Conservation (phyloP, 2,329 filamentous ascomycete genomes). For the Paraphaeosphaeria sporulosa region DNA sequence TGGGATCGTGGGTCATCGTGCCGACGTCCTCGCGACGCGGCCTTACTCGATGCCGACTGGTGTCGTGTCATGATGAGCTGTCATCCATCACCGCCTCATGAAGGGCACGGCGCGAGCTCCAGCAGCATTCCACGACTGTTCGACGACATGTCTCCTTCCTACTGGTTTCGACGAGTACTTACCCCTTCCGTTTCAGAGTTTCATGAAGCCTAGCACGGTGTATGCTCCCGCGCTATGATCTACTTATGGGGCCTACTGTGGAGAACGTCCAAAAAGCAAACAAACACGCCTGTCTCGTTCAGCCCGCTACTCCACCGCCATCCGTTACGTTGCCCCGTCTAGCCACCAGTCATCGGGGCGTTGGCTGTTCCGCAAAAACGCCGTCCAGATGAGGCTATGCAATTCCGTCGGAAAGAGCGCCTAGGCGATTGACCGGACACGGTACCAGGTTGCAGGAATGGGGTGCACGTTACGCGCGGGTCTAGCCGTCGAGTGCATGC, state of each 20-base stretch:
- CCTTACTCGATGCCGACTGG: not conserved
- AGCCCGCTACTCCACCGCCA: conserved; percentile 3
- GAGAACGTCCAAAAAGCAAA: conserved; percentile 5
- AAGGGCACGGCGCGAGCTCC: not conserved
- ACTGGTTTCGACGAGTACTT: conserved; percentile 1
- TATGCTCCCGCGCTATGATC: conserved; percentile 8
- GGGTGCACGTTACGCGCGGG: conserved; percentile 4
- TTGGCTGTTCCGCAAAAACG: not conserved
- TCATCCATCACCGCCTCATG: not conserved
- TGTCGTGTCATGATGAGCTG: conserved; percentile 5
- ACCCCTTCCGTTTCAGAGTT: conserved; percentile 6
- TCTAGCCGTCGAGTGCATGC: conserved; percentile 10
- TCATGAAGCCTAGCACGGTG: not conserved
- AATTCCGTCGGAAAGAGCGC: not conserved
- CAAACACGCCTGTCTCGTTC: not conserved
- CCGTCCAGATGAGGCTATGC: not conserved
- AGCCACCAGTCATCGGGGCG: not conserved
- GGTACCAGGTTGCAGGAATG: not conserved
- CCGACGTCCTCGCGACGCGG: not conserved
- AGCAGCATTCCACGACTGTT: not conserved
- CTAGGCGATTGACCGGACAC: not conserved
- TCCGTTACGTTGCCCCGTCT: too few relatives aligned
- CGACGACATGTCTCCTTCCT: not conserved
- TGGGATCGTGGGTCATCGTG: not conserved
- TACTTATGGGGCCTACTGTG: conserved; percentile 8